A percentile compares a stretch with the other conserved stretches of the same genome.
Evolutionary conservation across 371 early-diverging fungal species (phyloP).

Genomic region (Cokeromyces recurvatus): DNA sequence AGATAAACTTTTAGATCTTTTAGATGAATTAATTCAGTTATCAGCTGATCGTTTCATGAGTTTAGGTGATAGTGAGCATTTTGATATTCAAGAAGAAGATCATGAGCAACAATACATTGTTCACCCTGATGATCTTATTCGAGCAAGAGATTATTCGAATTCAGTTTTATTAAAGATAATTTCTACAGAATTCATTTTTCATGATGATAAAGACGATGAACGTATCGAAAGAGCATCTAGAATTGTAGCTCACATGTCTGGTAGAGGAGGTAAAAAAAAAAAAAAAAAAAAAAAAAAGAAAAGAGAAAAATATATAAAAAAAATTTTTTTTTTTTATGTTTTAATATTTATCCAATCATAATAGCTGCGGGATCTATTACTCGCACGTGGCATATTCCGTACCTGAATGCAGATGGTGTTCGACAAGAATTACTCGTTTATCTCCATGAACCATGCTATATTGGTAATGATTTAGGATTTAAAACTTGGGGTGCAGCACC

Average conservation of each 20-base stretch:
- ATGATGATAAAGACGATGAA: slow-evolving; percentile 27
- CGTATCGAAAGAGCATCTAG: slow-evolving; percentile 34
- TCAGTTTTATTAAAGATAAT: slow-evolving; percentile 25
- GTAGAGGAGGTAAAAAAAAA: slow-evolving; percentile 37
- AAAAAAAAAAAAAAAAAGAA: not conserved
- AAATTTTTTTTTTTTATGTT: slow-evolving; percentile 1
- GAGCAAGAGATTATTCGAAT: slow-evolving; percentile 20
- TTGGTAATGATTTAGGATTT: slow-evolving; percentile 45
- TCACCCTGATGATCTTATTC: slow-evolving; percentile 16
- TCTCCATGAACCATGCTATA: slow-evolving; percentile 42
- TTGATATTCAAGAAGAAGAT: slow-evolving; percentile 17
- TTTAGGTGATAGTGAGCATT: slow-evolving; percentile 16
- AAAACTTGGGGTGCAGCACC: slow-evolving; percentile 53
- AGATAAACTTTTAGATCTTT: slow-evolving; percentile 13
- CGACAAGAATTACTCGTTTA: slow-evolving; percentile 17
- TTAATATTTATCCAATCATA: slow-evolving; percentile 3
- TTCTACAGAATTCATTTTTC: slow-evolving; percentile 17
- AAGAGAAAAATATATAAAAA: not conserved
- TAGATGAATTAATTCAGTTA: slow-evolving; percentile 27
- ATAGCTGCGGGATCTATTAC: slow-evolving; percentile 44
- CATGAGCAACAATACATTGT: slow-evolving; percentile 16
- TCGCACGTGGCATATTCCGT: slow-evolving; percentile 46
- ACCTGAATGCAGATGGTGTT: slow-evolving; percentile 27
- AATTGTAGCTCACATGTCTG: slow-evolving; percentile 42
- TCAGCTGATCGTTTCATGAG: slow-evolving; percentile 32